These are phyloP conservation scores for Dictyostelium purpureum DNA, from an alignment of 78 protist species.

Conservation along the genomic window DNA sequence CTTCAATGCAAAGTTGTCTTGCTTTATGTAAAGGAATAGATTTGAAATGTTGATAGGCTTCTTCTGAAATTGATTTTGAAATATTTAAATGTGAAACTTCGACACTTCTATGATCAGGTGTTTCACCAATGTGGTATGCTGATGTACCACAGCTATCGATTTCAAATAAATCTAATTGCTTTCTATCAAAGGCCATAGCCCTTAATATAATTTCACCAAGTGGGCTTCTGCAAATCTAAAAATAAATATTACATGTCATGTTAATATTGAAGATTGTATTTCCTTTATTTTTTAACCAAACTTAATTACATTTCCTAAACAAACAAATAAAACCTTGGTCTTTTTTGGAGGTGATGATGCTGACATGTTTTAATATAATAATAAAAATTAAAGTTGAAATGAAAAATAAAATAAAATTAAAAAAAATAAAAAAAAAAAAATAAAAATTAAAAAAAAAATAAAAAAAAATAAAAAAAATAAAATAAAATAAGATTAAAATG, in stretches of 20 bases:
- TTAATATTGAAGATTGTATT: background rate
- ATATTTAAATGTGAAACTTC: background rate
- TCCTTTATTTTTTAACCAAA: background rate
- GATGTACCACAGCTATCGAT: conserved; percentile 61
- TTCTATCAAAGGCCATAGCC: background rate
- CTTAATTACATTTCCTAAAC: conserved; percentile 53
- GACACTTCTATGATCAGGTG: conserved; percentile 37
- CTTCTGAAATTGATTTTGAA: background rate
- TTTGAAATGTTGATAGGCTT: conserved; percentile 39
- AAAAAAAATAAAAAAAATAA: background rate
- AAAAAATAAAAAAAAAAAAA: background rate
- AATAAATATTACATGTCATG: too few relatives aligned
- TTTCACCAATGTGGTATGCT: conserved; percentile 68
- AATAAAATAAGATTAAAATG: background rate
- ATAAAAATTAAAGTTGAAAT: background rate
- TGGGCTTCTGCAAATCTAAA: conserved; percentile 3
- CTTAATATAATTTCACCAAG: conserved; percentile 53
- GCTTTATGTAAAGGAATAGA: conserved; percentile 27
- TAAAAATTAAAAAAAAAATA: background rate
- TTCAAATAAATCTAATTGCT: background rate
- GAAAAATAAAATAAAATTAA: background rate
- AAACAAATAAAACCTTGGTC: conserved; percentile 54
- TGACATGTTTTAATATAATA: background rate
- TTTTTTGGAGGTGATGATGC: background rate
- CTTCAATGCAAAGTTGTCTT: conserved; percentile 18